A percentile compares a stretch with the other conserved stretches of the same genome.
These are phyloP conservation scores for Nitzschia palea DNA, from an alignment of 108 stramenopile genomes.

Conservation along the genomic window DNA sequence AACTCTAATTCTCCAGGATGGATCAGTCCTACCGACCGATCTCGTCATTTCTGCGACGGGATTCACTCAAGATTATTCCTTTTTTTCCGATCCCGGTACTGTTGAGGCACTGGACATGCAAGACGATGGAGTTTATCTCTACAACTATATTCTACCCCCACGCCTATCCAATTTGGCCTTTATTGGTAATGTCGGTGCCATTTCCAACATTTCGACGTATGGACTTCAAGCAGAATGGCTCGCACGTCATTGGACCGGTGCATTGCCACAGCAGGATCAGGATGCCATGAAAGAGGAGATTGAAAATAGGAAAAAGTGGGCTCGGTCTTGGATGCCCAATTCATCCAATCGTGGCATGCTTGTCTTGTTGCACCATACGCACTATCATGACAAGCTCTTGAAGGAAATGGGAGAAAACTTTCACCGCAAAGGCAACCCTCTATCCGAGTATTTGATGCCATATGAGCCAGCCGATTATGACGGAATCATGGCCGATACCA, in stretches of 20 bases:
- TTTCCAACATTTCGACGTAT: slow-evolving; percentile 23
- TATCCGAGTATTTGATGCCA: slow-evolving; percentile 13
- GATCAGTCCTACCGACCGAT: slow-evolving; percentile 14
- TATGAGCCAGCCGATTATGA: slow-evolving; percentile 22
- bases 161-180: slow-evolving; percentile 23
- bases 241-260: slow-evolving; percentile 16
- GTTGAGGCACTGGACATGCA: slow-evolving; percentile 12
- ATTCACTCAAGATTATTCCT: slow-evolving; percentile 32
- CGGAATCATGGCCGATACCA: slow-evolving; percentile 21
- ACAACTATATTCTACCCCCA: slow-evolving; percentile 23
- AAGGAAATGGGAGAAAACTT: slow-evolving; percentile 29
- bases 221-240: slow-evolving; percentile 42
- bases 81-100: slow-evolving; percentile 14
- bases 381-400: slow-evolving; percentile 31
- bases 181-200: slow-evolving; percentile 23
- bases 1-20: not conserved
- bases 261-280: not conserved
- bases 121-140: slow-evolving; percentile 33
- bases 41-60: slow-evolving; percentile 34
- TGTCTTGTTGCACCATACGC: slow-evolving; percentile 33
- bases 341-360: slow-evolving; percentile 13
- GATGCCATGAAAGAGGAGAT: slow-evolving; percentile 19
- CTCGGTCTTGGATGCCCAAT: slow-evolving; percentile 34
- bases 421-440: slow-evolving; percentile 18
- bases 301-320: slow-evolving; percentile 13